Evolutionary conservation across 495 filamentous ascomycete genomes (phyloP).

Genomic region (Penicillium lividum): DNA sequence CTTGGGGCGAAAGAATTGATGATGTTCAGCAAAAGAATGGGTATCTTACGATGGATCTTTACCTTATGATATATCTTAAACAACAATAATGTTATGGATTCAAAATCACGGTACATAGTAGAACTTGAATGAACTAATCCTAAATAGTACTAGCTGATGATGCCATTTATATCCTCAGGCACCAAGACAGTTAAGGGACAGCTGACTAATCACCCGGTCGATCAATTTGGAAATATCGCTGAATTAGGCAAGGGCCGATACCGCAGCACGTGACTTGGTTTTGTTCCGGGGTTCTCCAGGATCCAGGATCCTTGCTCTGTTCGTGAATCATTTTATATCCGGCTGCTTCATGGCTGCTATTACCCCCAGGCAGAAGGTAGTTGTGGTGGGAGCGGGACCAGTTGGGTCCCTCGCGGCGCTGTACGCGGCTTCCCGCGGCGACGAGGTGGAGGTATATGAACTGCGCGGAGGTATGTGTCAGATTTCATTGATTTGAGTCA

Average conservation of each 20-base stretch:
- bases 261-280: conserved; percentile 27
- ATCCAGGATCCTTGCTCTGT: not conserved
- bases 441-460: conserved; percentile 94
- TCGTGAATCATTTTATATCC: not conserved
- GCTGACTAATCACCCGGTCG: conserved; percentile 11
- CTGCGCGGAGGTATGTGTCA: conserved; percentile 75
- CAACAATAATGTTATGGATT: not conserved
- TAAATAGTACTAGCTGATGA: not conserved
- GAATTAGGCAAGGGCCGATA: conserved; percentile 21
- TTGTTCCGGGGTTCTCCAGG: conserved; percentile 11
- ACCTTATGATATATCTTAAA: not conserved
- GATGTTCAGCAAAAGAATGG: not conserved
- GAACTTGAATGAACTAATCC: not conserved
- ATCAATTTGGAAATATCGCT: conserved; percentile 16
- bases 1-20: not conserved
- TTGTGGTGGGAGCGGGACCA: conserved; percentile 88
- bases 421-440: conserved; percentile 83
- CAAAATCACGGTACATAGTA: not conserved
- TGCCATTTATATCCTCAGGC: not conserved
- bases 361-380: conserved; percentile 60
- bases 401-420: conserved; percentile 90
- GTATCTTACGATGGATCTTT: not conserved
- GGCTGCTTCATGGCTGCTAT: conserved; percentile 17
- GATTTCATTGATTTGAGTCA: conserved; percentile 8
- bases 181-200: not conserved